Conservation (phyloP, 306 rosid species). For the Notholithocarpus densiflorus region DNA sequence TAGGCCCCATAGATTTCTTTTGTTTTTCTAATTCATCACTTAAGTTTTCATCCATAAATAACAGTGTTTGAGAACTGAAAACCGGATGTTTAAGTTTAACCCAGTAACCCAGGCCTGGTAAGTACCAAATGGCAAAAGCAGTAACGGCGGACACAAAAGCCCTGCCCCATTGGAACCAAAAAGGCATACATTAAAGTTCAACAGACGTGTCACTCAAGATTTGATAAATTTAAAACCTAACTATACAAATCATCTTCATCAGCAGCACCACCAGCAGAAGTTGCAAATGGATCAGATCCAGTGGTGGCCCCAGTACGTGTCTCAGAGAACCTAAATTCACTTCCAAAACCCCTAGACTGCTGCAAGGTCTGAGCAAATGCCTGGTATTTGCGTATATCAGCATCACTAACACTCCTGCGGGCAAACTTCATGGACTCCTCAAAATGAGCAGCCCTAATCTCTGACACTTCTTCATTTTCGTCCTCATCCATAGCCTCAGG, state of each 20-base stretch:
- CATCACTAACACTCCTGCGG: conserved; percentile 56
- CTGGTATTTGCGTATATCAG: conserved; percentile 58
- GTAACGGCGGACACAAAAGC: neutral
- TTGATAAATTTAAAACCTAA: conserved; percentile 14
- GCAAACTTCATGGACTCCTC: conserved; percentile 63
- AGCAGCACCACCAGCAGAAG: conserved; percentile 23
- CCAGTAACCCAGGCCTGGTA: neutral
- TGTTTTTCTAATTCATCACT: too few species aligned
- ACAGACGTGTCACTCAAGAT: neutral
- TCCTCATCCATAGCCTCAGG: conserved; percentile 63
- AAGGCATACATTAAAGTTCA: neutral
- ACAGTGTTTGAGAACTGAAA: neutral
- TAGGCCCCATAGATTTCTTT: too few species aligned
- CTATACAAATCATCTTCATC: conserved; percentile 48
- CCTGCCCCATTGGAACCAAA: neutral
- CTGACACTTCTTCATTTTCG: conserved; percentile 38
- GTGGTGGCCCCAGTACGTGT: conserved; percentile 13
- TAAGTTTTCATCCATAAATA: neutral
- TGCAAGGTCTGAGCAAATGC: conserved; percentile 61
- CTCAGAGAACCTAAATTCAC: conserved; percentile 54
- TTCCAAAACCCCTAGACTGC: conserved; percentile 54
- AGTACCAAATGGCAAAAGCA: neutral
- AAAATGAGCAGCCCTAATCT: conserved; percentile 54
- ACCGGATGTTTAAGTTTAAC: neutral
- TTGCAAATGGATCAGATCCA: conserved; percentile 42